Conservation (phyloP, 495 filamentous ascomycete genomes). For the Antarctomyces pellizariae region DNA sequence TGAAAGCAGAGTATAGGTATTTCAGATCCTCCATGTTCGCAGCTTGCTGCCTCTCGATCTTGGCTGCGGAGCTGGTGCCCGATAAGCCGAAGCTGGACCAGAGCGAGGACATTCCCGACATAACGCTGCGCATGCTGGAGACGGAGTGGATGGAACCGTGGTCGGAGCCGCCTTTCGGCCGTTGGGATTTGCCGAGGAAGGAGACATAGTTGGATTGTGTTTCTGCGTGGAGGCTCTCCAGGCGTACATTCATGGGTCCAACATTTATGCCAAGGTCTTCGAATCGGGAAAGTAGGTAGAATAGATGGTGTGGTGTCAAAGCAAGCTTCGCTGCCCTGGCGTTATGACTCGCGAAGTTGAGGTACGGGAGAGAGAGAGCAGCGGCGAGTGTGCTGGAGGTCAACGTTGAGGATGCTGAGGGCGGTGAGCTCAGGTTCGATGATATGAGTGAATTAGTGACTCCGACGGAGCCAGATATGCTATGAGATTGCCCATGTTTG, state of each 20-base stretch:
- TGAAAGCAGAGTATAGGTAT: constrained; percentile 94
- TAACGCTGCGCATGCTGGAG: constrained; percentile 87
- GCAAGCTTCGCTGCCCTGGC: constrained; percentile 79
- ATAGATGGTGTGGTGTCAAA: constrained; percentile 91
- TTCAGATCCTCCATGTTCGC: constrained; percentile 68
- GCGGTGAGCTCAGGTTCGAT: constrained; percentile 23
- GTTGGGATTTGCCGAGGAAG: constrained; percentile 61
- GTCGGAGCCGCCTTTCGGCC: constrained; percentile 56
- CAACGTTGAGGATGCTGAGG: constrained; percentile 35
- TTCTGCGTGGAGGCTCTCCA: constrained; percentile 85
- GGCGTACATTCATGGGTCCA: constrained; percentile 82
- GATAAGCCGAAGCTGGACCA: constrained; percentile 75
- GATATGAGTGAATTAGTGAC: constrained; percentile 23
- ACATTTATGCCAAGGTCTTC: constrained; percentile 77
- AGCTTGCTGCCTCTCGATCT: constrained; percentile 67
- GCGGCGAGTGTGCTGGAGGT: constrained; percentile 52
- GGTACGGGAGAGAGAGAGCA: constrained; percentile 61
- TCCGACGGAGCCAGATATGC: constrained; percentile 22
- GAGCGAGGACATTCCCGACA: constrained; percentile 81
- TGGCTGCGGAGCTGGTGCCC: constrained; percentile 47
- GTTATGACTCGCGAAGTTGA: constrained; percentile 62
- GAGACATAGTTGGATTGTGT: constrained; percentile 85
- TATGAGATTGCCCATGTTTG: constrained; percentile 38
- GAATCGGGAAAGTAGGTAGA: constrained; percentile 84
- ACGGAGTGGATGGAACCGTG: constrained; percentile 82